Evolutionary conservation across 495 filamentous ascomycete species (phyloP), one percentile per base, ranked within the genome.

Genomic region (Neurospora terricola): DNA sequence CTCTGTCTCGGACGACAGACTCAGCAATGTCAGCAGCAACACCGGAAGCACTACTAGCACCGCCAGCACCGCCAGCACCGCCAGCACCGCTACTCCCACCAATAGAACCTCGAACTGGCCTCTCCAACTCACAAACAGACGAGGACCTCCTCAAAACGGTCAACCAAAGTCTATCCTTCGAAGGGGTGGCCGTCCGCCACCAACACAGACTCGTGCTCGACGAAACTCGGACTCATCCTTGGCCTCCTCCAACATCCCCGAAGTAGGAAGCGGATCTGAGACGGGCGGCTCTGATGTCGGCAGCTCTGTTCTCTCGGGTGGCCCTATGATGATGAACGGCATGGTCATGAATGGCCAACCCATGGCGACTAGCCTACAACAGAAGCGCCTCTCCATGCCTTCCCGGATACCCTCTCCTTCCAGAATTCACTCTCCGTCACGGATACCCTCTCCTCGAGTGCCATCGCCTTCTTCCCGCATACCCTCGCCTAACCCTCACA

Each of bases 191-290:
- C 74, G 76, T 42, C 74, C 73, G 21, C 42, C 76, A 59, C 69
- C 77, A 68, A 72, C 70, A 48, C 73, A 23, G 12, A 7, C 27
- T 45, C 71, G 79, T 30, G 76, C 75, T 38, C 75, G 79, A 45
- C 75, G 79, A 5, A 80, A 80, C 75, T 81, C 79, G 18, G 79
- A 81, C 74, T 78, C 76, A 0, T 81, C 79, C 18, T 71, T 81
- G 75, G 79, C 79, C 30, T 80, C 79, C 23, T 81, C 79, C 42
- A 81, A 78, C 73, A 40, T 78, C 11, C 78, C 78, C 37, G 75
- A 72, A 11, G 72, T 76, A 10, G 78, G 76, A 27, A 78, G 75
- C 43, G 78, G 78, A 70, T 77, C 78, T 12, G 79, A 79, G 59
- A 66, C 75, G 70, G 69, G 70, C 38, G 38, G 39, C 40, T 48